A percentile compares a stretch with the other conserved stretches of the same genome.
Conservation (phyloP, 768 basidiomycete genomes). For the Kwoniella dejecticola region DNA sequence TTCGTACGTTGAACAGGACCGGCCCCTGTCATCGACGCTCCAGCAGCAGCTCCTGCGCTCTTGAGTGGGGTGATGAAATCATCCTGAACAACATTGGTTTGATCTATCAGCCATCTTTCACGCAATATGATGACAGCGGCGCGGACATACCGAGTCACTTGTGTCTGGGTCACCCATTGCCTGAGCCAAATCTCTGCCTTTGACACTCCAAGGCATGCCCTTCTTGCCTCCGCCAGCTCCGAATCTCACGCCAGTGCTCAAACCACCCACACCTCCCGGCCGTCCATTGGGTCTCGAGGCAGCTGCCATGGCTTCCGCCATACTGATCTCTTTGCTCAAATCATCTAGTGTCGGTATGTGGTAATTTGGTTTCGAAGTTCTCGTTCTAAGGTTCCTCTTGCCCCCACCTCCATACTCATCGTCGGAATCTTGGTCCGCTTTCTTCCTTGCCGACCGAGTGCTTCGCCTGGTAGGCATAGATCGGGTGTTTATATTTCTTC, state of each 20-base stretch:
- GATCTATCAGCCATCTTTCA: not conserved
- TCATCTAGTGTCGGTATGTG: constrained; percentile 41
- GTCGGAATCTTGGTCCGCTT: constrained; percentile 27
- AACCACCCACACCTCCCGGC: constrained; percentile 22
- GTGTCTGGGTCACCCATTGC: constrained; percentile 50
- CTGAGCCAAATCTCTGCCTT: constrained; percentile 42
- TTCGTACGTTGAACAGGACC: constrained; percentile 70
- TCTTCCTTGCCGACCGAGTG: constrained; percentile 18
- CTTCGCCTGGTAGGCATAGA: constrained; percentile 21
- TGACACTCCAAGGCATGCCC: constrained; percentile 32
- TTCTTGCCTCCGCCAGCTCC: constrained; percentile 23
- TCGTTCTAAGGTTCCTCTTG: constrained; percentile 24
- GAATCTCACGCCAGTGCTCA: constrained; percentile 29
- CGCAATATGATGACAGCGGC: too few relatives aligned
- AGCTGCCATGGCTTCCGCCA: constrained; percentile 27
- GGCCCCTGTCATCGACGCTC: constrained; percentile 57
- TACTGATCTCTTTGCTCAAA: constrained; percentile 27
- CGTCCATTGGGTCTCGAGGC: constrained; percentile 25
- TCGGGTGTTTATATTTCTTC: not conserved
- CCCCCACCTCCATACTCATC: constrained; percentile 29
- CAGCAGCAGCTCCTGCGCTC: constrained; percentile 44
- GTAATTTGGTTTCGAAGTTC: constrained; percentile 35
- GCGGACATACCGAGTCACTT: constrained; percentile 42
- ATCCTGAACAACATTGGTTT: constrained; percentile 24
- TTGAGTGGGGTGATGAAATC: constrained; percentile 38